Conservation (phyloP, 2,329 filamentous ascomycete genomes). For the Epichloe uncinata region DNA sequence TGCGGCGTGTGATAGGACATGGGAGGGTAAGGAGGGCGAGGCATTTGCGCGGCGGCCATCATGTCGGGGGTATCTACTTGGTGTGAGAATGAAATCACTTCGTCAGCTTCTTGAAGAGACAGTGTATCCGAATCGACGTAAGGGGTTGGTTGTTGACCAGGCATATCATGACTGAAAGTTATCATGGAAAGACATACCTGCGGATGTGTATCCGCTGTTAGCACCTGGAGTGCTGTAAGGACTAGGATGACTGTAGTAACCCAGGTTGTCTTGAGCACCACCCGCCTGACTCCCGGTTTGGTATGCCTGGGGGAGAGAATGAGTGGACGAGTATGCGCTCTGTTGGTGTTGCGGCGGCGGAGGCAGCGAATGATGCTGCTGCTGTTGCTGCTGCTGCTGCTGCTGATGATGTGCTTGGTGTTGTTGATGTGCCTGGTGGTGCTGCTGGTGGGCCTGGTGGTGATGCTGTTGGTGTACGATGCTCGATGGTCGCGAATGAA, state of each 20-base stretch:
- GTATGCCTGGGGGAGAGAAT: slow-evolving; percentile 55
- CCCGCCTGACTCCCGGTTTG: slow-evolving; percentile 50
- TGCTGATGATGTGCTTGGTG: slow-evolving; percentile 50
- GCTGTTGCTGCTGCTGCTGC: slow-evolving; percentile 38
- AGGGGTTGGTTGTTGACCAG: too few relatives aligned
- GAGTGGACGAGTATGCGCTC: slow-evolving; percentile 53
- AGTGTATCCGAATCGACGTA: neutral
- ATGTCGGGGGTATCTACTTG: slow-evolving; percentile 45
- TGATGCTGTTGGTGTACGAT: slow-evolving; percentile 53
- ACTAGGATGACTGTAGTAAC: slow-evolving; percentile 67
- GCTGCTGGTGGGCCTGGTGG: slow-evolving; percentile 23
- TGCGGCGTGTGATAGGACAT: slow-evolving; percentile 89
- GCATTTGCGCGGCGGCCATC: slow-evolving; percentile 55
- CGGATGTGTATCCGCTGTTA: slow-evolving; percentile 73
- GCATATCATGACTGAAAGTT: neutral
- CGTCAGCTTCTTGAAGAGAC: neutral
- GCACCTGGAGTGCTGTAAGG: slow-evolving; percentile 74
- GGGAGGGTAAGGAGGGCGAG: slow-evolving; percentile 70
- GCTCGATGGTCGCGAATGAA: slow-evolving; percentile 58
- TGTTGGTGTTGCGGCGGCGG: slow-evolving; percentile 42
- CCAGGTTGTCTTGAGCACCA: slow-evolving; percentile 50
- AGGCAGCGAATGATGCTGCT: slow-evolving; percentile 6
- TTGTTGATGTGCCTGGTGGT: slow-evolving; percentile 51
- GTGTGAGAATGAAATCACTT: neutral
- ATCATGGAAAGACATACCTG: slow-evolving; percentile 46